phyloP scores from a whole-genome alignment of 2,329 filamentous ascomycete genomes.

The Epichloe hybrida region DNA sequence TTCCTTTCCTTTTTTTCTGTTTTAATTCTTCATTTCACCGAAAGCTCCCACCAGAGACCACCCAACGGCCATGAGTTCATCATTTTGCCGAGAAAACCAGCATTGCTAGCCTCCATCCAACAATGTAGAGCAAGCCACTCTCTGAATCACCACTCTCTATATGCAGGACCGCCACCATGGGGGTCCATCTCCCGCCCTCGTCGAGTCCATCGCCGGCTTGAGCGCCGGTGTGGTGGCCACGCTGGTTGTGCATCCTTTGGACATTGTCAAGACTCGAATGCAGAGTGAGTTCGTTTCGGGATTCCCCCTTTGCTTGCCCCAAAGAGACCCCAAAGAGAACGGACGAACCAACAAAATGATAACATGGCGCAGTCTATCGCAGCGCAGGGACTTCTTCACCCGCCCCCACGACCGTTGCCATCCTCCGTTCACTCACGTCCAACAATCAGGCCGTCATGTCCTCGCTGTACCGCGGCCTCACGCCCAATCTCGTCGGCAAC shows the following conservation, averaged over 20 bases:
- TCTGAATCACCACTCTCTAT: constrained; percentile 13
- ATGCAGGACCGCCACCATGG: constrained; percentile 37
- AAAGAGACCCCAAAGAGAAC: background rate
- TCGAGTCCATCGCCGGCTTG: constrained; percentile 84
- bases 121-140: constrained; percentile 13
- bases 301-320: background rate
- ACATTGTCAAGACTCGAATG: constrained; percentile 91
- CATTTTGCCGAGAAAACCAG: background rate
- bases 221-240: constrained; percentile 79
- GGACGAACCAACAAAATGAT: background rate
- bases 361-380: constrained; percentile 32
- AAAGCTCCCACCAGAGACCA: background rate
- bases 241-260: constrained; percentile 77
- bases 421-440: constrained; percentile 35
- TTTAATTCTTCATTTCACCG: background rate
- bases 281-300: constrained; percentile 48
- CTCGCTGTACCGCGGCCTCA: constrained; percentile 78
- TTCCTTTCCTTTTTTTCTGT: too few species aligned
- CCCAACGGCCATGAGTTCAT: background rate
- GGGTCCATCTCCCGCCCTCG: constrained; percentile 58
- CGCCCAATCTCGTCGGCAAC: constrained; percentile 84
- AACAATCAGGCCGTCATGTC: constrained; percentile 40
- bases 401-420: constrained; percentile 34
- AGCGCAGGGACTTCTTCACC: constrained; percentile 21
- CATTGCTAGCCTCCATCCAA: background rate